Percentiles rank a stretch among this genome's conserved stretches.
Conservation (phyloP, 345 rosid species). For the Salix dunnii region DNA sequence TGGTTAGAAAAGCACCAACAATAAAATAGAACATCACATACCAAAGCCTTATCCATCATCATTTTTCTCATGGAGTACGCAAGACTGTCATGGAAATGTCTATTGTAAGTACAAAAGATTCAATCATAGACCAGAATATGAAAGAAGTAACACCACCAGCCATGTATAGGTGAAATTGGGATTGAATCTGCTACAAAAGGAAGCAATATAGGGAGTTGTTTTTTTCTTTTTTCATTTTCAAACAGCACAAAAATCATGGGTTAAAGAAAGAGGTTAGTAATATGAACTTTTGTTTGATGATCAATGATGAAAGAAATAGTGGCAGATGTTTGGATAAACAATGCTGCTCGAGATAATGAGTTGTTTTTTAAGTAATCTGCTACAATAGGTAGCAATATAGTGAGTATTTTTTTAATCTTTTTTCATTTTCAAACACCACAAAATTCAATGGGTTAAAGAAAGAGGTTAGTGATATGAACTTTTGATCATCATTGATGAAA, state of each 20-base stretch:
- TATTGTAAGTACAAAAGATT: neutral
- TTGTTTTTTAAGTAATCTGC: neutral
- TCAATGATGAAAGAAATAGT: neutral
- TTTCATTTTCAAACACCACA: neutral
- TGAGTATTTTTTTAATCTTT: neutral
- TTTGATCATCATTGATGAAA: neutral
- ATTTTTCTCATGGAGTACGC: constrained; percentile 99
- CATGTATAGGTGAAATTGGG: neutral
- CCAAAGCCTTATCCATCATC: constrained; percentile 99
- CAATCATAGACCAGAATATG: neutral
- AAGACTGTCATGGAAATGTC: constrained; percentile 40
- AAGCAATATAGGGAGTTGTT: neutral
- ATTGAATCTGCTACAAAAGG: neutral
- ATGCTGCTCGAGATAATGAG: neutral
- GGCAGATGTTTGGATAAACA: neutral
- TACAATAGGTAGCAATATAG: too few species aligned
- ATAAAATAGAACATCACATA: constrained; percentile 28
- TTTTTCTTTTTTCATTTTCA: neutral
- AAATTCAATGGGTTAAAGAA: neutral
- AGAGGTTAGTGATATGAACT: neutral
- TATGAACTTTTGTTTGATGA: neutral
- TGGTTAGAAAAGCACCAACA: neutral
- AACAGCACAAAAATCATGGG: neutral
- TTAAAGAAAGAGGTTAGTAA: neutral
- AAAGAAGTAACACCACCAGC: neutral